Base-by-base conservation (phyloP, 345 rosid genomes). In the Melastoma malabathricum region DNA sequence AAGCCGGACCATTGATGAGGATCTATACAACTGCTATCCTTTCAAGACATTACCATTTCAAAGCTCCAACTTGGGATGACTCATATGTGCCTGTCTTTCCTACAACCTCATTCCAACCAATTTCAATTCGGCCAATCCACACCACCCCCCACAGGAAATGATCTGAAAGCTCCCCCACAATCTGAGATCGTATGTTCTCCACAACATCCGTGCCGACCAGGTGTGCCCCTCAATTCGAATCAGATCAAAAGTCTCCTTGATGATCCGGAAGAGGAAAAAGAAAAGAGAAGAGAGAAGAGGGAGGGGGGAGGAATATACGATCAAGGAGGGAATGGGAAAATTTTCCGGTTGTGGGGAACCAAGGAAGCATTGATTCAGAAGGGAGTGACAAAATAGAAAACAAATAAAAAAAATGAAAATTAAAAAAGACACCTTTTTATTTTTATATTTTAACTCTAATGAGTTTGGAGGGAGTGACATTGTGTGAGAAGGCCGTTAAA, bases 21-120 rank as follows among this genome's bases (percentile, higher is more conserved):
- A 31, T 31, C 38, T 31, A 22, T 22, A 22, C 25, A 31, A 31
- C 38, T 5, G 10, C 10, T 9, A 31, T 31, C 38, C 7, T 31
- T 31, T 31, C n/a, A 31, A 31, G 50, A 39, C 56, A 68, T 39
- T 75, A 81, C 87, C 87, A 81, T 81, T 52, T 50, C 54, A 54
- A 15, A 13, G 51, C 70, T 68, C 55, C 62, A 45, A 57, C 15
- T 18, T 13, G 50, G 25, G 46, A 44, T 31, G 50, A 58, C 50
- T 54, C 73, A 52, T 43, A 41, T 44, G 38, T 7, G 10, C 9
- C 10, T 31, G 7, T 31, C 38, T 31, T 31, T 31, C 38, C 38
- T 31, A 31, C 38, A 9, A 31, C 38, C 38, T 31, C 38, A 31
- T 31, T 31, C 38, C 10, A 9, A 1, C 38, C 7, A 9, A 31